A percentile compares a stretch with the other conserved stretches of the same genome.
These are phyloP conservation scores for Acidomyces sp. DNA, from an alignment of 495 filamentous ascomycete species.

Conservation along the genomic window DNA sequence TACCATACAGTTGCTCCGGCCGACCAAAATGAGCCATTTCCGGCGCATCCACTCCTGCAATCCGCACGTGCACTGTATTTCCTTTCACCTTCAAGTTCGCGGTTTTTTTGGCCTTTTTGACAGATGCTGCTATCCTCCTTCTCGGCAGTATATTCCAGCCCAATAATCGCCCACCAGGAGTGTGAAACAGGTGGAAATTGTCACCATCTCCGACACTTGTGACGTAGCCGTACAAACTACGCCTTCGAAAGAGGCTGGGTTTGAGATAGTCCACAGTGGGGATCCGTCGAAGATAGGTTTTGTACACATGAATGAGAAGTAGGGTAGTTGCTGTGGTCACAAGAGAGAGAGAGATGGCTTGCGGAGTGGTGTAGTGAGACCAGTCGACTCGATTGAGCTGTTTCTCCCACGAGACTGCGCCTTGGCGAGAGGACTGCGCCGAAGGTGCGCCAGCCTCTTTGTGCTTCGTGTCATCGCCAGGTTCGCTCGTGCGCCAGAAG, in stretches of 20 bases:
- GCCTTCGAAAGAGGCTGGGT: slow-evolving; percentile 50
- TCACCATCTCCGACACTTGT: slow-evolving; percentile 95
- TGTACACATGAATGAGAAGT: slow-evolving; percentile 47
- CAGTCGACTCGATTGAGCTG: slow-evolving; percentile 46
- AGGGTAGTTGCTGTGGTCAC: slow-evolving; percentile 58
- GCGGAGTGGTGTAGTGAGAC: slow-evolving; percentile 48
- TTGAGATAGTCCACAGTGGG: slow-evolving; percentile 59
- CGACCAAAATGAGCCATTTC: slow-evolving; percentile 85
- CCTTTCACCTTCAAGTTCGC: too few relatives aligned
- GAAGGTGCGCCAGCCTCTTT: not conserved
- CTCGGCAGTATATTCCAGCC: slow-evolving; percentile 86
- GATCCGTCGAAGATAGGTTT: slow-evolving; percentile 67
- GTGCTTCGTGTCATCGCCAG: not conserved
- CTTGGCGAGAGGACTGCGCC: not conserved
- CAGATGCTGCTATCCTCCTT: slow-evolving; percentile 44
- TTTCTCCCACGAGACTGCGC: slow-evolving; percentile 33
- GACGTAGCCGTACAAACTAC: slow-evolving; percentile 68
- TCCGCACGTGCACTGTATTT: slow-evolving; percentile 73
- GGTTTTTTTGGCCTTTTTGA: slow-evolving; percentile 28
- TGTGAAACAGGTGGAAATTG: slow-evolving; percentile 86
- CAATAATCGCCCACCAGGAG: slow-evolving; percentile 68
- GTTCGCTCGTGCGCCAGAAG: not conserved
- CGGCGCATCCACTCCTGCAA: slow-evolving; percentile 87
- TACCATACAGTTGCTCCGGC: slow-evolving; percentile 68
- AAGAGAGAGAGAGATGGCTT: slow-evolving; percentile 51